These are phyloP conservation scores for Penicillium sp. DNA, from an alignment of 2,329 filamentous ascomycete genomes.

Conservation along the genomic window DNA sequence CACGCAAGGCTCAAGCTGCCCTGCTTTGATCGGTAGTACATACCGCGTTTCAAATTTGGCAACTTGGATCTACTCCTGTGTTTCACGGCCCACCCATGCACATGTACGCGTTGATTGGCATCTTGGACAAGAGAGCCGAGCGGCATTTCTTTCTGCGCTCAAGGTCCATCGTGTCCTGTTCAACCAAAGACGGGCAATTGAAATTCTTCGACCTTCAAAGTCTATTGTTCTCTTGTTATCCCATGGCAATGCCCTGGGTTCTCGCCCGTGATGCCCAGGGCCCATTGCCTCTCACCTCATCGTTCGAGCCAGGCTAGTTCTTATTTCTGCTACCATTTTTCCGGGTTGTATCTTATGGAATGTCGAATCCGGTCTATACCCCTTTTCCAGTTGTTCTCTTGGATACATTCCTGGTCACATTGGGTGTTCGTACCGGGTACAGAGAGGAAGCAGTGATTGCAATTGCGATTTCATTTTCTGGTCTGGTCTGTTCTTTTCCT, in stretches of 20 bases:
- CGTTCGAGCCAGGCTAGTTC: not conserved
- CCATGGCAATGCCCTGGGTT: no score
- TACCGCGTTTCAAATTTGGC: slow-evolving; percentile 9
- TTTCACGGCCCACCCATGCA: no score
- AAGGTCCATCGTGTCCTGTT: no score
- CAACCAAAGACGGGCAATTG: no score
- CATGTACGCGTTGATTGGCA: no score
- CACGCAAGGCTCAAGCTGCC: slow-evolving; percentile 2
- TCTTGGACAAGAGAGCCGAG: no score
- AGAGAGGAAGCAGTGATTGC: not conserved
- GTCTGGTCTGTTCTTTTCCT: not conserved
- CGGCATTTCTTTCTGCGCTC: no score
- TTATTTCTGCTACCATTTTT: slow-evolving; percentile 2
- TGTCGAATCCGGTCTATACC: slow-evolving; percentile 18
- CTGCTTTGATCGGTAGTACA: slow-evolving; percentile 14
- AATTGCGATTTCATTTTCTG: not conserved
- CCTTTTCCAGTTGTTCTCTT: slow-evolving; percentile 13
- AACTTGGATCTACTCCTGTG: no score
- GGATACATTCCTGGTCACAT: slow-evolving; percentile 9
- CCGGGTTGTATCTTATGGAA: slow-evolving; percentile 19
- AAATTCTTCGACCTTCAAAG: no score
- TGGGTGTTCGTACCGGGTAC: not conserved
- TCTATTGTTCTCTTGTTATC: no score
- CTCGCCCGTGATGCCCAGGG: no score
- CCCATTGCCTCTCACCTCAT: not conserved